These are phyloP conservation scores for Plicaturopsis crispa DNA, from an alignment of 768 basidiomycete species.

Conservation along the genomic window DNA sequence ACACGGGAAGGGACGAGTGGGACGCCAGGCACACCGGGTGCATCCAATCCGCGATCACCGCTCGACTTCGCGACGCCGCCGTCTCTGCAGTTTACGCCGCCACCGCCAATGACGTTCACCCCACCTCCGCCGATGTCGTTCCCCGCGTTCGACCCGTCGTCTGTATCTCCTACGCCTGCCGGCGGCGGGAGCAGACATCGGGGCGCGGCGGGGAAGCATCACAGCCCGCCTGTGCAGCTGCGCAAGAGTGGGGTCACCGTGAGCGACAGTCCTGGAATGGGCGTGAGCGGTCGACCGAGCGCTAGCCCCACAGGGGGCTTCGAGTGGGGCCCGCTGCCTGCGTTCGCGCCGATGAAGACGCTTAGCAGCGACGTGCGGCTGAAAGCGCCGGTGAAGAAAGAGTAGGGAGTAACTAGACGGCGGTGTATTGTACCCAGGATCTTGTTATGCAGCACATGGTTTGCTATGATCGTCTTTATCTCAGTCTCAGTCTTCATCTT, in stretches of 20 bases:
- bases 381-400: too few relatives aligned
- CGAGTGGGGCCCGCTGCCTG: slow-evolving; percentile 16
- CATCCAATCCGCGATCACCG: too few relatives aligned
- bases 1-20: slow-evolving; percentile 9
- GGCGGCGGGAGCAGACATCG: slow-evolving; percentile 16
- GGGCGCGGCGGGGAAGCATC: slow-evolving; percentile 2
- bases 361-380: too few relatives aligned
- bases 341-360: slow-evolving; percentile 6
- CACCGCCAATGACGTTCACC: slow-evolving; percentile 2
- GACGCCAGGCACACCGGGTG: slow-evolving; percentile 3
- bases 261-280: slow-evolving; percentile 1
- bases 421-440: too few relatives aligned
- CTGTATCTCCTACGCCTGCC: slow-evolving; percentile 14
- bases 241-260: slow-evolving; percentile 1
- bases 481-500: too few relatives aligned
- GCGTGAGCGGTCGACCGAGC: too few relatives aligned
- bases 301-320: slow-evolving; percentile 5
- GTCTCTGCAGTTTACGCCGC: slow-evolving; percentile 1
- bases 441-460: too few relatives aligned
- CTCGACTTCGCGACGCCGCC: too few relatives aligned
- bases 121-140: slow-evolving; percentile 14
- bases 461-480: too few relatives aligned
- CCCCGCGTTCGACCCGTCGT: slow-evolving; percentile 15
- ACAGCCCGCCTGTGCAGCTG: slow-evolving; percentile 1
- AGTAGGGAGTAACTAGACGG: too few relatives aligned